Evolutionary conservation across 352 stramenopile genomes (phyloP), one percentile per base, ranked within the genome.

Genomic region (Phytophthora cajani): DNA sequence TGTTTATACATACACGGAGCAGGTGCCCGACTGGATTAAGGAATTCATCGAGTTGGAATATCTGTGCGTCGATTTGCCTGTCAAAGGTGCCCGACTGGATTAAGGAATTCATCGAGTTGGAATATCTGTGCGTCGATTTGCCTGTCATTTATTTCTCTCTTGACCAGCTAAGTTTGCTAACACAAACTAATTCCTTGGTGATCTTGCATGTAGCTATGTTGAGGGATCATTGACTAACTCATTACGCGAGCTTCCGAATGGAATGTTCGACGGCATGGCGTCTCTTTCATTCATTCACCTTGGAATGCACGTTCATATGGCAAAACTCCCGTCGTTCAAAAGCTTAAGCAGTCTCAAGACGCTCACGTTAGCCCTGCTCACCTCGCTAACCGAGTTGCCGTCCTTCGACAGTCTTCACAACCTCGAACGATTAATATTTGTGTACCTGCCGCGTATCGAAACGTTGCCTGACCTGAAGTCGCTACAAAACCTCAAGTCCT

Each of bases 231-330:
- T 55, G 23, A 54, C 27, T 1, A 64, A 23, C 16, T 62, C 67
- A 9, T 16, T 71, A 32, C n/a, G 47, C 10, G 42, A 33, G 6
- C 42, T 79, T 10, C 71, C 73, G 1, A 44, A 66, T n/a, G 56
- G 72, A 33, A 58, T 83, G 19, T 83, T 81, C 38, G 53, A 73
- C 1, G 30, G 72, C 50, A 81, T 81, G 73, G 16, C 14, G 21
- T 74, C 63, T 19, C 73, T 83, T 32, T 59, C 64, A 6, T 83
- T 75, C 27, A 54, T 81, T 47, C 73, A 78, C 62, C 51, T 83
- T 12, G 73, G 38, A 2, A 52, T 40, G 16, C 59, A 69, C 40
- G 25, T 47, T 6, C 38, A 11, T 19, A 27, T 80, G 36, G 23
- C 49, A n/a, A 53, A 52, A 2, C 54, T 80, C 0, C 69, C 72